Conservation (phyloP, 176 grass and related monocot genomes). For the Ensete ventricosum region DNA sequence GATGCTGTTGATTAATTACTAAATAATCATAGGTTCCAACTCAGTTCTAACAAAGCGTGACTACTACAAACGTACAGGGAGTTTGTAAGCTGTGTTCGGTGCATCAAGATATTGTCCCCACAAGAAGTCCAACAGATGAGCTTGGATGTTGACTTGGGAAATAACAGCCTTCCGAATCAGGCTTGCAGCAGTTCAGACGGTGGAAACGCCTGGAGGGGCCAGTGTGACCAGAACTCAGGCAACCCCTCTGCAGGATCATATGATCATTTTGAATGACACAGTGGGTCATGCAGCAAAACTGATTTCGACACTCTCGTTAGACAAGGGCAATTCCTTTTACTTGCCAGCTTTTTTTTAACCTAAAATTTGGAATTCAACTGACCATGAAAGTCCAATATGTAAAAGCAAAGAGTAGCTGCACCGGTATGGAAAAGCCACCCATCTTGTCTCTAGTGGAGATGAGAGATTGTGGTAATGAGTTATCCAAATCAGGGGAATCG, state of each 20-base stretch:
- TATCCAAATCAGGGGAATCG: background rate
- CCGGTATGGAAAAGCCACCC: background rate
- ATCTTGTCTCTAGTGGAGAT: background rate
- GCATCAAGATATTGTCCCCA: slow-evolving; percentile 88
- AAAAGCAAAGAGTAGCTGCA: background rate
- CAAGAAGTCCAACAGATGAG: slow-evolving; percentile 97
- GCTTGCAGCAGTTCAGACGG: slow-evolving; percentile 89
- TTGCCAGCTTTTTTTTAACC: background rate
- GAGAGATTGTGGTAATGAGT: background rate
- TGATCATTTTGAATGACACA: slow-evolving; percentile 64
- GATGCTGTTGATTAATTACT: background rate
- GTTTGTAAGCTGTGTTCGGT: slow-evolving; percentile 83
- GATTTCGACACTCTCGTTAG: too few relatives aligned
- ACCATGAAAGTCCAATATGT: background rate
- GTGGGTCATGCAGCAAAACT: background rate
- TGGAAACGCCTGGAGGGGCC: slow-evolving; percentile 64
- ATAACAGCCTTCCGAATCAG: slow-evolving; percentile 60
- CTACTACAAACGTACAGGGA: slow-evolving; percentile 49
- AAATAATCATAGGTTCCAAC: background rate
- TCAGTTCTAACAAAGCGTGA: slow-evolving; percentile 12
- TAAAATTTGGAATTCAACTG: background rate
- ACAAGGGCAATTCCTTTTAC: background rate
- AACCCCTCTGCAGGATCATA: slow-evolving; percentile 61
- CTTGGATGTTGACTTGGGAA: slow-evolving; percentile 78
- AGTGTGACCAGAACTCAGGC: slow-evolving; percentile 50